These are phyloP conservation scores for Buddleja alternifolia DNA, from an alignment of 257 asterid genomes.

Conservation along the genomic window DNA sequence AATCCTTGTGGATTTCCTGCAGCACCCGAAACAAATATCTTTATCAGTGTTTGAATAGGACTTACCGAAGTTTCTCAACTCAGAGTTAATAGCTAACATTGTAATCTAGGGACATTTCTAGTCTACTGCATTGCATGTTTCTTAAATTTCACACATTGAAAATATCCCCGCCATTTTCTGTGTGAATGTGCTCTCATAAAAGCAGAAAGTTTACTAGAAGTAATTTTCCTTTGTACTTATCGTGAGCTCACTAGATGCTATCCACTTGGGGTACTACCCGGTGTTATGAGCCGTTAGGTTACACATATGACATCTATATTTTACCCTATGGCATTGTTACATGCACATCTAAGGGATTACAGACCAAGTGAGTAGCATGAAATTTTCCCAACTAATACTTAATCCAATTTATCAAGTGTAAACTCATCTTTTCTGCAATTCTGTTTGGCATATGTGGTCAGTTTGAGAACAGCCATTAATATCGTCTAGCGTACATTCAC, in stretches of 20 bases:
- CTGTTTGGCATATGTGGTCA: not conserved
- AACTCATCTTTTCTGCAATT: not conserved
- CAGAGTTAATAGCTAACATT: not conserved
- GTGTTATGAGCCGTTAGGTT: too few relatives aligned
- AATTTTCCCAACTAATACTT: not conserved
- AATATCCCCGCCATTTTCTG: too few relatives aligned
- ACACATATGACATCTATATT: too few relatives aligned
- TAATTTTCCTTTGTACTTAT: too few relatives aligned
- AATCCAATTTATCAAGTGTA: not conserved
- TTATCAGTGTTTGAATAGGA: not conserved
- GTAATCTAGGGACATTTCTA: not conserved
- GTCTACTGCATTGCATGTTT: not conserved
- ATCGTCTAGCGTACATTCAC: slow-evolving; percentile 2
- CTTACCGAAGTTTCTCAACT: not conserved
- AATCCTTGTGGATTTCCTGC: slow-evolving; percentile 87
- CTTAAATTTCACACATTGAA: not conserved
- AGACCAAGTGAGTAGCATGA: too few relatives aligned
- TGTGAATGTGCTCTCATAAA: too few relatives aligned
- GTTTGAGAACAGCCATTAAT: not conserved
- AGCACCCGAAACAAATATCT: slow-evolving; percentile 4
- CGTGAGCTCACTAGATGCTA: too few relatives aligned
- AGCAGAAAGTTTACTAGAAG: too few relatives aligned
- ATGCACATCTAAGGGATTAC: too few relatives aligned
- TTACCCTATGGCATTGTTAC: too few relatives aligned
- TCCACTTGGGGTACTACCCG: too few relatives aligned